A percentile compares a stretch with the other conserved stretches of the same genome.
Evolutionary conservation across 2,329 filamentous ascomycete genomes (phyloP).

Genomic region (Hypoxylon sp.): DNA sequence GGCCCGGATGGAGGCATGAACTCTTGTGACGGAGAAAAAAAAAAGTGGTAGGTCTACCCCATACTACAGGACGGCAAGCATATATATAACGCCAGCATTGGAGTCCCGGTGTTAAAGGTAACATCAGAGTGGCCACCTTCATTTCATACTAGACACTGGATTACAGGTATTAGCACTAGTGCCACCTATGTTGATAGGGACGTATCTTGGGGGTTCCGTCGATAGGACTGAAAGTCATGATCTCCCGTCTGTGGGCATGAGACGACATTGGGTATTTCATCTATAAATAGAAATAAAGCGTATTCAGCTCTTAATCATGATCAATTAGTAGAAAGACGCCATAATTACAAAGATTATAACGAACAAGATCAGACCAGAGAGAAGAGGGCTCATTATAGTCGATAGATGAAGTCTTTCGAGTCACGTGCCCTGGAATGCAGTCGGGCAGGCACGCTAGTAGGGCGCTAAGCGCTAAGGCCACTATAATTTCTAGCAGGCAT

Average conservation of each 20-base stretch:
- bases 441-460: slow-evolving; percentile 2
- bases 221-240: neutral
- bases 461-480: slow-evolving; percentile 4
- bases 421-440: slow-evolving; percentile 26
- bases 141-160: neutral
- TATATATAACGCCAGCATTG: neutral
- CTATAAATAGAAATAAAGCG: neutral
- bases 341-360: neutral
- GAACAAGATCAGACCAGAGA: neutral
- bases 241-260: neutral
- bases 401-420: slow-evolving; percentile 22
- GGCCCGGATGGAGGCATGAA: neutral
- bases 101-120: neutral
- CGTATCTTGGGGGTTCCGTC: neutral
- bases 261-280: neutral
- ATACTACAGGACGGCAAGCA: neutral
- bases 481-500: neutral
- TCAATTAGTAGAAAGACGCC: neutral
- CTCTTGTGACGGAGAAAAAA: neutral
- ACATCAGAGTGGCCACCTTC: neutral
- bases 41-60: neutral
- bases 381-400: neutral
- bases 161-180: neutral
- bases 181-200: neutral
- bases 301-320: neutral